Base-by-base conservation (phyloP, 805 yeast species). In the Candida coquimbonensis region DNA sequence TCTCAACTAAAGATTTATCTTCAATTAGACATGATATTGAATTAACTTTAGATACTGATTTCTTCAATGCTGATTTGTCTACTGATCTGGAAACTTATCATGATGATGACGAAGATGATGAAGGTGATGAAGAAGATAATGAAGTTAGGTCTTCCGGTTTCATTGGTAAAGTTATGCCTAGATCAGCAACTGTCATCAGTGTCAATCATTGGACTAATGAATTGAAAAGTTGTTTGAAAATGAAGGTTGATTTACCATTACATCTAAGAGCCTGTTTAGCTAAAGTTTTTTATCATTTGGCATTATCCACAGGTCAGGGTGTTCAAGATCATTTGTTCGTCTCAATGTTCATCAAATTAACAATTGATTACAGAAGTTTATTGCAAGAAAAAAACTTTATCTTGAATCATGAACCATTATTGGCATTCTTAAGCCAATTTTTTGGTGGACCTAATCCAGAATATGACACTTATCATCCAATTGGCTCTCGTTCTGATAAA, bases 151-250 rank as follows among this genome's bases (percentile, higher is more conserved):
- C 67, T 7, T 52, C 70, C 39, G 65, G 70, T 43, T 60, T 65
- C 19, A 81, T 81, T 40, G 81, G 83, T 48, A 81, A 80, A 52
- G 73, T 79, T 9, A 72, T 81, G 1, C 78, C 84, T 2, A 73
- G 75, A 52, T 78, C 87, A 1, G 84, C 93, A 0, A 78, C 93
- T 0, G 82, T 87, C 7, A 80, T 85, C 7, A 75, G 81, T 39
- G 83, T 88, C 8, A 74, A 82, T 44, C 86, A 83, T 48, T 90
- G 96, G 96, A 83, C 96, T 0, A 81, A 83, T 44, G 97, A 89
- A 61, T 71, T 91, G 50, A 75, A 78, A 42, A 81, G 83, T 36
- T 83, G 96, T 77, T 62, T 88, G 44, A 77, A 76, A 54, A 81
- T 84, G 79, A 86, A 87, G 55, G 80, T 84, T 55, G 84, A 83